A percentile compares a stretch with the other conserved stretches of the same genome.
Evolutionary conservation across 129 eudicot genomes (phyloP).

Genomic region (Saposhnikovia divaricata): DNA sequence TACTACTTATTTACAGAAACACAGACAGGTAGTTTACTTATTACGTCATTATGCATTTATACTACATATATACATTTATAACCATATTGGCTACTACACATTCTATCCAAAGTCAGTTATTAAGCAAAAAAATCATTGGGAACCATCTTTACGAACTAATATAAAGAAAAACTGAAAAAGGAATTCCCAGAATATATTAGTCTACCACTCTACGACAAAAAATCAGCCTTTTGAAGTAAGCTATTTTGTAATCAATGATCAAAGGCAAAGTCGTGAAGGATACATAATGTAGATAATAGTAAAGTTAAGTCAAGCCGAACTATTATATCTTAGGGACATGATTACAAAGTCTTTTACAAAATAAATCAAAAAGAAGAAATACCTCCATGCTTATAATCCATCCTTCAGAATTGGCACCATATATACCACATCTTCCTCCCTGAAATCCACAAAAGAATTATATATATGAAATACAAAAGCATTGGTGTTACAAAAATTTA

Average conservation of each 20-base stretch:
- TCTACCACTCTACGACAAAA: neutral
- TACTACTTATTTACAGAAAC: neutral
- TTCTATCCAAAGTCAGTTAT: neutral
- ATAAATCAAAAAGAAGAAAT: neutral
- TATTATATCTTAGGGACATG: neutral
- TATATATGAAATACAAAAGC: neutral
- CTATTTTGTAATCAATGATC: neutral
- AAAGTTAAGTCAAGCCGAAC: neutral
- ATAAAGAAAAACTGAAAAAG: neutral
- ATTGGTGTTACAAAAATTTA: neutral
- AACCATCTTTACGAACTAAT: neutral
- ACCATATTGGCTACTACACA: neutral
- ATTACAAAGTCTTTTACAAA: neutral
- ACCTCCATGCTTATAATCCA: constrained; percentile 99
- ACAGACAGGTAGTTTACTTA: neutral
- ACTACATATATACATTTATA: neutral
- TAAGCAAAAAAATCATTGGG: neutral
- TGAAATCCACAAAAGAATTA: constrained; percentile 15
- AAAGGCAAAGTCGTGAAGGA: neutral
- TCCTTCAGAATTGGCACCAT: constrained; percentile 74
- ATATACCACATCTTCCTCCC: constrained; percentile 90
- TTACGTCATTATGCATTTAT: neutral
- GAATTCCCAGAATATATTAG: neutral
- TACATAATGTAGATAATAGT: neutral
- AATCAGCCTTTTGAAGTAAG: neutral